Evolutionary conservation across 306 rosid genomes (phyloP).

Genomic region (Vigna unguiculata): DNA sequence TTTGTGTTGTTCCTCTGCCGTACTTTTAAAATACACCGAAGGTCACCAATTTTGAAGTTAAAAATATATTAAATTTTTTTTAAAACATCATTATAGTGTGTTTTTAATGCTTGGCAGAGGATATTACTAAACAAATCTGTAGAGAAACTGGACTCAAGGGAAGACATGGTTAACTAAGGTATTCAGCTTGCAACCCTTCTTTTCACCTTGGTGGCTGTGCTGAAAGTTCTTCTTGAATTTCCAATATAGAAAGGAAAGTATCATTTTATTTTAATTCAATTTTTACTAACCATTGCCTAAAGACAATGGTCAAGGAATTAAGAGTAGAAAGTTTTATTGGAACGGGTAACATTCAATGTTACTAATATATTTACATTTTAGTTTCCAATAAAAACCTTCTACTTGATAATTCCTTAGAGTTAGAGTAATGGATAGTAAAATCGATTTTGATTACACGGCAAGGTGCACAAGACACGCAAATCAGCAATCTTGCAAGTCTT

Average conservation of each 20-base stretch:
- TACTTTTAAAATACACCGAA: no score
- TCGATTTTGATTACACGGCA: background rate
- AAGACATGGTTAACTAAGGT: slow-evolving; percentile 61
- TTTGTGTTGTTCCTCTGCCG: no score
- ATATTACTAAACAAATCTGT: no score
- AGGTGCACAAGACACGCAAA: slow-evolving; percentile 35
- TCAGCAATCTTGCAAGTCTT: slow-evolving; percentile 27
- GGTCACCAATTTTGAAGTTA: no score
- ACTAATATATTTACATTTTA: background rate
- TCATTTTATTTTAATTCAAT: slow-evolving; percentile 23
- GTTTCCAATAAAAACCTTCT: background rate
- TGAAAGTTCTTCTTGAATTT: slow-evolving; percentile 38
- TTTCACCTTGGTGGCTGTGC: slow-evolving; percentile 38
- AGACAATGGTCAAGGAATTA: background rate
- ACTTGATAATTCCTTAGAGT: background rate
- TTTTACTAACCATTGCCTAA: background rate
- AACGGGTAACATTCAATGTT: background rate
- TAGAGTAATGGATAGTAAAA: background rate
- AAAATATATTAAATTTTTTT: no score
- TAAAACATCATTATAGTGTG: no score
- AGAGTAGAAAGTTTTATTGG: slow-evolving; percentile 5
- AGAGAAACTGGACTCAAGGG: no score
- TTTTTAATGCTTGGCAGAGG: no score
- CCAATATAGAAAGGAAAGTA: slow-evolving; percentile 30
- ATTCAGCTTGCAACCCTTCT: slow-evolving; percentile 40